phyloP scores from a whole-genome alignment of 2,329 filamentous ascomycete genomes.

The Didymella keratinophila region DNA sequence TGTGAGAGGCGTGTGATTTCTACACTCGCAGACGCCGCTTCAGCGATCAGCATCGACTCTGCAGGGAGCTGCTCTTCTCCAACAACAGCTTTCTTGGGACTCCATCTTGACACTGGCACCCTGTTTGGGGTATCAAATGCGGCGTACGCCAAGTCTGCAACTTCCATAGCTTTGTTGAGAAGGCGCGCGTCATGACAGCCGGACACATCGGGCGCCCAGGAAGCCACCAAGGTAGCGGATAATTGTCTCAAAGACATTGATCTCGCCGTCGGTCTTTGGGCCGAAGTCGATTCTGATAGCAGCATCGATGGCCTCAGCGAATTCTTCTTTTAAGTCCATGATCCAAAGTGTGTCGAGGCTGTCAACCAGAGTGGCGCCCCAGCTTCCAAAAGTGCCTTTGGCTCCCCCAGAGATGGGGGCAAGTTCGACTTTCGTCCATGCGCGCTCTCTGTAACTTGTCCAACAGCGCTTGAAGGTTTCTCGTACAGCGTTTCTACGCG shows the following conservation, averaged over 20 bases:
- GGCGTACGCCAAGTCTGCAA: constrained; percentile 80
- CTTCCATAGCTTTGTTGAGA: constrained; percentile 78
- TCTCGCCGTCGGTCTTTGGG: constrained; percentile 44
- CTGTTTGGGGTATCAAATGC: constrained; percentile 91
- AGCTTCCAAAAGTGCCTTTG: constrained; percentile 55
- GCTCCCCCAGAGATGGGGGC: constrained; percentile 51
- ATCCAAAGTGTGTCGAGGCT: constrained; percentile 57
- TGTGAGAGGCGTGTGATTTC: constrained; percentile 58
- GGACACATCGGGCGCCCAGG: constrained; percentile 80
- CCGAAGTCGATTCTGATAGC: constrained; percentile 54
- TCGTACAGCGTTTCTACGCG: constrained; percentile 55
- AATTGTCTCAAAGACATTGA: constrained; percentile 60
- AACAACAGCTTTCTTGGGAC: constrained; percentile 46
- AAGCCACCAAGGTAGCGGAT: constrained; percentile 89
- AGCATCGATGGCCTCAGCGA: constrained; percentile 53
- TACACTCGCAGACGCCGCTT: constrained; percentile 56
- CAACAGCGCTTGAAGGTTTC: constrained; percentile 49
- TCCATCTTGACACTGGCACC: constrained; percentile 71
- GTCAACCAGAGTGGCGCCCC: constrained; percentile 57
- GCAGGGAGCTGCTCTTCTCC: constrained; percentile 50
- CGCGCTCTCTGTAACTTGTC: constrained; percentile 59
- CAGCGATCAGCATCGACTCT: constrained; percentile 52
- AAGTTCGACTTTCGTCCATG: constrained; percentile 59
- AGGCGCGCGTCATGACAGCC: constrained; percentile 69
- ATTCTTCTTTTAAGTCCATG: constrained; percentile 56